A percentile compares a stretch with the other conserved stretches of the same genome.
Conservation (phyloP, 2,329 filamentous ascomycete genomes). For the Aspergillus spinulosporus region DNA sequence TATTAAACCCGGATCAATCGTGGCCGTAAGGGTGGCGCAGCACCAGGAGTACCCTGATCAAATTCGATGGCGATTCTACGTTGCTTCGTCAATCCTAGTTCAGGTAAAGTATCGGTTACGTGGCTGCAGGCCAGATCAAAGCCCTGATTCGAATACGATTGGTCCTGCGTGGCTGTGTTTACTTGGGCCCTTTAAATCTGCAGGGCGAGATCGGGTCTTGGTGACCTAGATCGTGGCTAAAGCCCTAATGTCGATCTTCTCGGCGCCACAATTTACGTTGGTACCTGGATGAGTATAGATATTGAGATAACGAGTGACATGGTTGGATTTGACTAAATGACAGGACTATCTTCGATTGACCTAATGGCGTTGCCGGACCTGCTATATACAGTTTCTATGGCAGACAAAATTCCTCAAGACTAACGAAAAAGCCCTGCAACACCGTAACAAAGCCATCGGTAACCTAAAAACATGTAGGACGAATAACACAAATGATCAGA, state of each 20-base stretch:
- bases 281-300: not conserved
- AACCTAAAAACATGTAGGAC: slow-evolving; percentile 6
- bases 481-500: slow-evolving; percentile 15
- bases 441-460: slow-evolving; percentile 14
- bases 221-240: not conserved
- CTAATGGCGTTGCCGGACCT: slow-evolving; percentile 5
- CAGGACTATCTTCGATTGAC: slow-evolving; percentile 3
- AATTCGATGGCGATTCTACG: slow-evolving; percentile 3
- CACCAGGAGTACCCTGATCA: not conserved
- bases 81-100: not conserved
- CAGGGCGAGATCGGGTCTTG: slow-evolving; percentile 6
- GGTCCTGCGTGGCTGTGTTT: slow-evolving; percentile 9
- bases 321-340: slow-evolving; percentile 9
- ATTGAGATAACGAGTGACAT: slow-evolving; percentile 9
- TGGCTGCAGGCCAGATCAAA: not conserved
- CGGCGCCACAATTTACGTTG: slow-evolving; percentile 8
- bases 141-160: not conserved
- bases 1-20: slow-evolving; percentile 1
- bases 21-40: slow-evolving; percentile 4
- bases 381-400: not conserved
- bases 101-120: not conserved
- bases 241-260: slow-evolving; percentile 7
- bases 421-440: slow-evolving; percentile 3
- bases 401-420: not conserved
- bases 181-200: not conserved